Evolutionary conservation across 805 yeast species (phyloP).

Genomic region (Saccharomycopsis fodiens): DNA sequence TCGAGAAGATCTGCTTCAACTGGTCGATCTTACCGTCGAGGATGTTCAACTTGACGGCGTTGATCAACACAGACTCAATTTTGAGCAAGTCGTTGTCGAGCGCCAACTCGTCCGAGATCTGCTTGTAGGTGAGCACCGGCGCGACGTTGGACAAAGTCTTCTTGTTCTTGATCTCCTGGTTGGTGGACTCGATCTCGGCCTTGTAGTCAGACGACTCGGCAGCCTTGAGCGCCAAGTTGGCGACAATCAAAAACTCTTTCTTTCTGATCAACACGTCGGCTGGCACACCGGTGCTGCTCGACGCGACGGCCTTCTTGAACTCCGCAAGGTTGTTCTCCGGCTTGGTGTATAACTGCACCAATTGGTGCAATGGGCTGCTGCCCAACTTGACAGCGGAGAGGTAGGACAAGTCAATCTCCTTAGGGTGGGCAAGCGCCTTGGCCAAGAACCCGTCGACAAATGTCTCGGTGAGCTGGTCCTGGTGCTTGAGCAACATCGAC

Average conservation of each 20-base stretch:
- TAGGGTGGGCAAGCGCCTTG: slow-evolving; percentile 13
- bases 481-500: slow-evolving; percentile 8
- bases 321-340: slow-evolving; percentile 12
- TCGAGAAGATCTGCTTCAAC: slow-evolving; percentile 18
- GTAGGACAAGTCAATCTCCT: slow-evolving; percentile 19
- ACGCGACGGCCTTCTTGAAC: slow-evolving; percentile 5
- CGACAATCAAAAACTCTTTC: slow-evolving; percentile 17
- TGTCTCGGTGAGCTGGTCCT: background rate
- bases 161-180: background rate
- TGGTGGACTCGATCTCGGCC: slow-evolving; percentile 16
- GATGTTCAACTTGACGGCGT: slow-evolving; percentile 17
- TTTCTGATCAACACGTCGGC: slow-evolving; percentile 12
- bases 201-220: slow-evolving; percentile 27
- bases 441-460: slow-evolving; percentile 5
- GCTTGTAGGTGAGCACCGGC: slow-evolving; percentile 18
- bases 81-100: slow-evolving; percentile 15
- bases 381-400: slow-evolving; percentile 8
- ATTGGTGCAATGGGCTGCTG: background rate
- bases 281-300: slow-evolving; percentile 2
- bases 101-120: slow-evolving; percentile 18
- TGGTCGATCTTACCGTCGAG: slow-evolving; percentile 20
- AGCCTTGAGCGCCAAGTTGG: slow-evolving; percentile 20
- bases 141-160: slow-evolving; percentile 6
- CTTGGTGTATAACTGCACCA: slow-evolving; percentile 12
- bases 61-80: slow-evolving; percentile 19